Evolutionary conservation across 139 green algal genomes (phyloP).

Genomic region (Chlorella sp.): DNA sequence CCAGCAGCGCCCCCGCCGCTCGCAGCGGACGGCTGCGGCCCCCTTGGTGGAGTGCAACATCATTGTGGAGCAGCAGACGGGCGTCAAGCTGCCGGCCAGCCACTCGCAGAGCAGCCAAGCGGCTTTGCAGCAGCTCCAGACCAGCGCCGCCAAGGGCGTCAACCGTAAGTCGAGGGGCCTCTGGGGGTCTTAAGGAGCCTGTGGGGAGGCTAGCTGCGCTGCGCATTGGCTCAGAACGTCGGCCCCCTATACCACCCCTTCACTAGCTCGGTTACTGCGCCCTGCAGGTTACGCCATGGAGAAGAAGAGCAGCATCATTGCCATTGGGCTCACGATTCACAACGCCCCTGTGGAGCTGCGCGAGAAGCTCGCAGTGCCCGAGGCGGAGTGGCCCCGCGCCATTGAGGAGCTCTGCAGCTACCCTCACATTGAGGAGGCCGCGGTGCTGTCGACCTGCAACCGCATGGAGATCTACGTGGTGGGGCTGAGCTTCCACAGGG

Average conservation of each 20-base stretch:
- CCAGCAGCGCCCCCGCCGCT: background rate
- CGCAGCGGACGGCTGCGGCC: background rate
- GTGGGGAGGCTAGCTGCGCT: background rate
- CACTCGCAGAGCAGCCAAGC: slow-evolving; percentile 65
- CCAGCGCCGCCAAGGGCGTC: slow-evolving; percentile 45
- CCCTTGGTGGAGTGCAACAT: background rate
- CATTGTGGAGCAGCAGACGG: background rate
- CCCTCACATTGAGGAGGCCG: slow-evolving; percentile 99
- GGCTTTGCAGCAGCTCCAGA: slow-evolving; percentile 73
- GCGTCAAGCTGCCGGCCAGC: slow-evolving; percentile 60
- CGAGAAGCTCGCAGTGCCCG: slow-evolving; percentile 97
- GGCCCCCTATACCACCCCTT: background rate
- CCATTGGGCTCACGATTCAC: slow-evolving; percentile 96
- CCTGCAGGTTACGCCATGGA: slow-evolving; percentile 89
- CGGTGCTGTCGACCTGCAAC: slow-evolving; percentile 98
- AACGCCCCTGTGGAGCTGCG: slow-evolving; percentile 95
- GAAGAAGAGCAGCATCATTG: slow-evolving; percentile 94
- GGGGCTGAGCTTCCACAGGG: slow-evolving; percentile 91
- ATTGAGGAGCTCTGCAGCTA: slow-evolving; percentile 94
- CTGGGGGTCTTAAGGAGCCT: background rate
- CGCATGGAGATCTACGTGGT: slow-evolving; percentile 99
- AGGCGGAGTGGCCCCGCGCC: slow-evolving; percentile 93
- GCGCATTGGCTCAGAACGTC: background rate
- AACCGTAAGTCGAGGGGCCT: slow-evolving; percentile 65
- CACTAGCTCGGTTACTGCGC: background rate